phyloP scores from a whole-genome alignment of 2,329 filamentous ascomycete genomes.

The Ophiobolus disseminans region DNA sequence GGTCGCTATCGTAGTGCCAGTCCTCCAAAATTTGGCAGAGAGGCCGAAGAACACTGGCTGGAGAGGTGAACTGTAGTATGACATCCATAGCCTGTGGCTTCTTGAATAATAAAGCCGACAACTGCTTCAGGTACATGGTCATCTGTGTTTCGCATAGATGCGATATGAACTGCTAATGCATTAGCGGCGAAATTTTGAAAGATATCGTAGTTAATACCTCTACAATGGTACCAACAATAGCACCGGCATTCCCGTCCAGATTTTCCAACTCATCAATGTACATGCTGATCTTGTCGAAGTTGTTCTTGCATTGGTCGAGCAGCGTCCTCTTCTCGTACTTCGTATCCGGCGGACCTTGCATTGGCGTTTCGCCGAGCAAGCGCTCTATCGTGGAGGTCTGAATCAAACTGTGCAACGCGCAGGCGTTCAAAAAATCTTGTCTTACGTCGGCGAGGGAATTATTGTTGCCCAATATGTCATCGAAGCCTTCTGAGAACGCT shows the following conservation, averaged over 20 bases:
- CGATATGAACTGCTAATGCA: constrained; percentile 64
- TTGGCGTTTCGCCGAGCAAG: constrained; percentile 82
- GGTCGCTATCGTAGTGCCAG: constrained; percentile 83
- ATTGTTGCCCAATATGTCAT: constrained; percentile 61
- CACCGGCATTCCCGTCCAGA: constrained; percentile 90
- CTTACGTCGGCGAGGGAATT: constrained; percentile 71
- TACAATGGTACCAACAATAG: constrained; percentile 74
- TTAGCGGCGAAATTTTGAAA: constrained; percentile 8
- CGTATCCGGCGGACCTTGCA: constrained; percentile 76
- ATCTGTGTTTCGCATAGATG: constrained; percentile 75
- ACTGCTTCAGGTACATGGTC: constrained; percentile 77
- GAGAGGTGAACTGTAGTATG: constrained; percentile 75
- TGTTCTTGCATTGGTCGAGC: constrained; percentile 77
- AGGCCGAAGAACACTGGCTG: constrained; percentile 72
- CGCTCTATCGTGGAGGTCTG: constrained; percentile 77
- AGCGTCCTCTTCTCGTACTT: constrained; percentile 80
- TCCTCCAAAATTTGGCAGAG: constrained; percentile 77
- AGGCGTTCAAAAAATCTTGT: constrained; percentile 88
- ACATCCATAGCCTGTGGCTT: constrained; percentile 77
- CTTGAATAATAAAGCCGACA: constrained; percentile 76
- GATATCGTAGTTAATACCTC: constrained; percentile 40
- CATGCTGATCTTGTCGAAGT: constrained; percentile 76
- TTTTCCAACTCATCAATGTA: constrained; percentile 83
- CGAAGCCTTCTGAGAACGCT: constrained; percentile 69
- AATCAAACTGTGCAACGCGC: constrained; percentile 86